Evolutionary conservation across 2,329 filamentous ascomycete genomes (phyloP).

Genomic region (Neocatenulostroma microsporum): DNA sequence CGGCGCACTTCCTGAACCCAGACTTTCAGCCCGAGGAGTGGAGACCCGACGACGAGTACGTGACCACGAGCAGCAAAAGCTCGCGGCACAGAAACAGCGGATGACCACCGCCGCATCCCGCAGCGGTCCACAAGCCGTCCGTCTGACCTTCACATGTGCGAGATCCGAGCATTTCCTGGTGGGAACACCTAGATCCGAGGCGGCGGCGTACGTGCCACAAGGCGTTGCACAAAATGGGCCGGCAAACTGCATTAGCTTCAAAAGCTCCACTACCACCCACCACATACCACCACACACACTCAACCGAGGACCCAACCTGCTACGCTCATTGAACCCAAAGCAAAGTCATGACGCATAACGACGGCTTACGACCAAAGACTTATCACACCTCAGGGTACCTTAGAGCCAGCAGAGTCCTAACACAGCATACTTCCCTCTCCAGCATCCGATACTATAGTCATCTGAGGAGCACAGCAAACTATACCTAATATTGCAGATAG

Average conservation of each 20-base stretch:
- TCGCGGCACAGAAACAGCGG: constrained; percentile 25
- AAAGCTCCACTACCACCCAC: constrained; percentile 9
- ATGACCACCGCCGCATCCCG: constrained; percentile 37
- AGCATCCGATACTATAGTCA: constrained; percentile 1
- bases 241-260: constrained; percentile 17
- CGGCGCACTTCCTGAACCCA: constrained; percentile 45
- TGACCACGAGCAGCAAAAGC: constrained; percentile 26
- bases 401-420: constrained; percentile 22
- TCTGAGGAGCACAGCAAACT: background rate
- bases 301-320: too few species aligned
- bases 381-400: constrained; percentile 31
- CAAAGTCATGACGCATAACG: constrained; percentile 19
- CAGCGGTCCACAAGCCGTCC: constrained; percentile 31
- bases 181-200: background rate
- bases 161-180: background rate
- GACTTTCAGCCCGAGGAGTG: constrained; percentile 48
- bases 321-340: constrained; percentile 6
- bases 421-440: constrained; percentile 5
- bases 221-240: constrained; percentile 10
- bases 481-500: constrained; percentile 1
- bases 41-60: constrained; percentile 42
- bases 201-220: too few species aligned
- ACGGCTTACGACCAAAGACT: constrained; percentile 30
- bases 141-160: constrained; percentile 4
- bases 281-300: constrained; percentile 6